phyloP scores from a whole-genome alignment of 2,329 filamentous ascomycete species.

The Claviceps digitariae region DNA sequence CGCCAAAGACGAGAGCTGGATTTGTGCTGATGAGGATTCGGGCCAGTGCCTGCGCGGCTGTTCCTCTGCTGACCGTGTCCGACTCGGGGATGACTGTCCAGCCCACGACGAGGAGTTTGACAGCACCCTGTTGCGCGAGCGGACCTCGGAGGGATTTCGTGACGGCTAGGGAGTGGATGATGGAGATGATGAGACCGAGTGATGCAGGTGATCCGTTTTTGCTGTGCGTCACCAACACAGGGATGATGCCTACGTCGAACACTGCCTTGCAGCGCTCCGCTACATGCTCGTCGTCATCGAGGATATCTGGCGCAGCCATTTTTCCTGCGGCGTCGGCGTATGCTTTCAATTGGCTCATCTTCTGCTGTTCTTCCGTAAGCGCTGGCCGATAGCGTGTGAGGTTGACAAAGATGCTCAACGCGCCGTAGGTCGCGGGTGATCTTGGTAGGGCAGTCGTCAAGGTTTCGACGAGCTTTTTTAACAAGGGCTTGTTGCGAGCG shows the following conservation, averaged over 20 bases:
- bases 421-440: constrained; percentile 68
- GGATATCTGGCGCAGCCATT: constrained; percentile 43
- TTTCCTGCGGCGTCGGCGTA: constrained; percentile 79
- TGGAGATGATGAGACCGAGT: constrained; percentile 58
- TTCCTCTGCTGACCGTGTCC: constrained; percentile 34
- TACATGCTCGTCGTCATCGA: constrained; percentile 67
- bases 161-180: constrained; percentile 65
- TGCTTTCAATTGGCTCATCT: constrained; percentile 80
- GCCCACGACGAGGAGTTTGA: constrained; percentile 67
- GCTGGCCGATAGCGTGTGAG: constrained; percentile 67
- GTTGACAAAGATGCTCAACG: constrained; percentile 73
- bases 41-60: constrained; percentile 67
- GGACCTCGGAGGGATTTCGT: constrained; percentile 60
- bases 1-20: constrained; percentile 69
- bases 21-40: constrained; percentile 80
- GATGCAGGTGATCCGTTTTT: constrained; percentile 60
- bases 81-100: constrained; percentile 47
- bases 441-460: constrained; percentile 45
- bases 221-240: constrained; percentile 62
- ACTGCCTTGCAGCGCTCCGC: constrained; percentile 61
- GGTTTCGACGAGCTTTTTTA: constrained; percentile 55
- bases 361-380: constrained; percentile 81
- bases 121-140: constrained; percentile 85
- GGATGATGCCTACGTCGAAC: constrained; percentile 65
- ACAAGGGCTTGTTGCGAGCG: constrained; percentile 50